Evolutionary conservation across 352 stramenopile genomes (phyloP), one percentile per base, ranked within the genome.

Genomic region (Phytopythium vexans): DNA sequence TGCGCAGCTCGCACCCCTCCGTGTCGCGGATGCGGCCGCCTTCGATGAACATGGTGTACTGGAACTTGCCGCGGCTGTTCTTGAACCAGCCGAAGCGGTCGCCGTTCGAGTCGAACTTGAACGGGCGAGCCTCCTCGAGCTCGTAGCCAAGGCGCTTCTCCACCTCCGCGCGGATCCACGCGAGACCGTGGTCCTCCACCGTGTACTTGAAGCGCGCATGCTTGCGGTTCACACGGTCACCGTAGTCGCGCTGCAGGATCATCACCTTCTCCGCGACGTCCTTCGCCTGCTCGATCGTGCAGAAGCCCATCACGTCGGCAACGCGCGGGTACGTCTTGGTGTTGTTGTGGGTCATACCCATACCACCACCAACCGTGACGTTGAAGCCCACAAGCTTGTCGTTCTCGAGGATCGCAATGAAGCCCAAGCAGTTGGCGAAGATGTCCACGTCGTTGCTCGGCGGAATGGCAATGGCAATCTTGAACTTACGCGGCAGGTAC

Each of bases 401-500:
- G 54, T 88, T 66, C 52, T 95, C 68, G 31, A 96, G 87, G n/a
- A 98, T 93, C 33, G 88, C 88, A 37, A 99, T 95, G 58, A 95
- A 84, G 27, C 95, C 96, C 51, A 99, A 88, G 64, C 98, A 97
- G 66, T 99, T 98, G 8, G 95, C 97, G 62, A 98, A 99, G 52
- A 99, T 84, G 69, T 99, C 96, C 14, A 99, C 78, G 40, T 96
- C 96, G 70, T 99, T 99, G 49, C 97, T 91, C n/a, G 95, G 94
- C 21, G 95, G 94, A 49, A 99, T 97, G 4, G 96, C 97, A 15
- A 99, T 92, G 51, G 92, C 95, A 64, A 99, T 98, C 82, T 99
- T 99, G 77, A 99, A 99, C 77, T 99, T 99, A n/a, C 94, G 87
- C 3, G 96, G 96, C 49, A 99, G 63, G 70, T 99, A 99, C 41